A percentile compares a stretch with the other conserved stretches of the same genome.
Evolutionary conservation across 345 rosid genomes (phyloP).

Genomic region (Eucalyptus paniculata): DNA sequence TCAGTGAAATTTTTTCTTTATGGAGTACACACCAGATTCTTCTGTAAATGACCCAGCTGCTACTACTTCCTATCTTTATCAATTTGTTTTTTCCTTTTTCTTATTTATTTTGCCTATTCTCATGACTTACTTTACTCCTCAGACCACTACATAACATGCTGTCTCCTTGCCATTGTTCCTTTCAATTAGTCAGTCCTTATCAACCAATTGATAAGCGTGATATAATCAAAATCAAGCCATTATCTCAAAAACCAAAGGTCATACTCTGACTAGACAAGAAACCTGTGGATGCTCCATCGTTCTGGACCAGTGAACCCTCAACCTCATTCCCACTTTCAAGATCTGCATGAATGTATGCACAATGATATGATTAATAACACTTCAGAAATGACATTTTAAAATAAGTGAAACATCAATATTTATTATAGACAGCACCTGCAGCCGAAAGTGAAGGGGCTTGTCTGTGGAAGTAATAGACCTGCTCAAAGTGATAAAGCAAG

Average conservation of each 20-base stretch:
- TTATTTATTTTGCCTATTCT: not conserved
- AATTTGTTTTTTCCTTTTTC: not conserved
- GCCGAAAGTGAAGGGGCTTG: slow-evolving; percentile 17
- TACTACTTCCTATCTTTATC: not conserved
- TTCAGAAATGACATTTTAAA: not conserved
- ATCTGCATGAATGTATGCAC: slow-evolving; percentile 3
- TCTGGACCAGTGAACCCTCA: slow-evolving; percentile 14
- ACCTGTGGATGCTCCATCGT: slow-evolving; percentile 3
- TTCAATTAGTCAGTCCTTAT: not conserved
- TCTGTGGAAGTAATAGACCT: slow-evolving; percentile 46
- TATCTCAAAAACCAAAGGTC: not conserved
- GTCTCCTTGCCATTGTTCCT: not conserved
- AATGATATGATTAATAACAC: not conserved
- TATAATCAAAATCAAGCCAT: not conserved
- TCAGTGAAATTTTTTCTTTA: not conserved
- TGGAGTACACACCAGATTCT: not conserved
- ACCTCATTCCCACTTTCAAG: slow-evolving; percentile 3
- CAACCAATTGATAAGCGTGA: not conserved
- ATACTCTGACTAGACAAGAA: slow-evolving; percentile 6
- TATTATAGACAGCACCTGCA: slow-evolving; percentile 12
- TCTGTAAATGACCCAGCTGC: not conserved
- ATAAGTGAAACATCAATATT: not conserved
- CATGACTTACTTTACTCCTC: not conserved
- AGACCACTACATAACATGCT: not conserved
- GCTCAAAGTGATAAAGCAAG: slow-evolving; percentile 61